A percentile compares a stretch with the other conserved stretches of the same genome.
phyloP scores from a whole-genome alignment of 352 stramenopile species.

The Phytophthora aleatoria region DNA sequence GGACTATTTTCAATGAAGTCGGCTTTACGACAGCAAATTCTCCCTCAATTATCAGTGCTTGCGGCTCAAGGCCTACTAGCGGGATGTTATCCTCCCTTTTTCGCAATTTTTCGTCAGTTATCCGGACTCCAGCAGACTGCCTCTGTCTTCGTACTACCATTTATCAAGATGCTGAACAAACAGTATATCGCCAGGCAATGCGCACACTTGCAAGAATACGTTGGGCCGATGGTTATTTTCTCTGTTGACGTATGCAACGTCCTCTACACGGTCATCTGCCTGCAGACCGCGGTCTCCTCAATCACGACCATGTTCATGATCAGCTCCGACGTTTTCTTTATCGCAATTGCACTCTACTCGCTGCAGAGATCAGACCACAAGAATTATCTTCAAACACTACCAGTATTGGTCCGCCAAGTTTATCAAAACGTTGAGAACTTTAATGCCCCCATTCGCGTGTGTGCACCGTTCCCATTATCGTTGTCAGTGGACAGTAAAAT shows the following conservation, averaged over 20 bases:
- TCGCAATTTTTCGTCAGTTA: background rate
- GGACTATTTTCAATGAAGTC: background rate
- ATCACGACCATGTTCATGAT: background rate
- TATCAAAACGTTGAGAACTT: background rate
- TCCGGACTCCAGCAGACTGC: background rate
- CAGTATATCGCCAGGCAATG: background rate
- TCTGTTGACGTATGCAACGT: conserved; percentile 4
- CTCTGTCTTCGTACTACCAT: background rate
- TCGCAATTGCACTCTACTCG: background rate
- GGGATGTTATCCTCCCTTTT: background rate
- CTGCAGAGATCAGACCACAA: background rate
- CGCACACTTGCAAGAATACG: background rate
- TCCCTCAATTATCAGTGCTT: background rate
- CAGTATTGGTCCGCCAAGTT: background rate
- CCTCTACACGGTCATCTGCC: background rate
- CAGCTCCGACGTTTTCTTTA: background rate
- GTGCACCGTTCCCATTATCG: background rate
- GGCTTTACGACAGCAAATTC: background rate
- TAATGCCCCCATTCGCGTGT: background rate
- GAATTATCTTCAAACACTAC: background rate
- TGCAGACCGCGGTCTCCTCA: background rate
- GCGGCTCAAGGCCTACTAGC: background rate
- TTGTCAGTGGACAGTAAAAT: background rate
- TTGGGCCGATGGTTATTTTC: background rate
- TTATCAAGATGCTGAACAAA: background rate